Evolutionary conservation across 2,329 filamentous ascomycete genomes (phyloP), one percentile per base, ranked within the genome.

Genomic region (Arthrobotrys iridis): DNA sequence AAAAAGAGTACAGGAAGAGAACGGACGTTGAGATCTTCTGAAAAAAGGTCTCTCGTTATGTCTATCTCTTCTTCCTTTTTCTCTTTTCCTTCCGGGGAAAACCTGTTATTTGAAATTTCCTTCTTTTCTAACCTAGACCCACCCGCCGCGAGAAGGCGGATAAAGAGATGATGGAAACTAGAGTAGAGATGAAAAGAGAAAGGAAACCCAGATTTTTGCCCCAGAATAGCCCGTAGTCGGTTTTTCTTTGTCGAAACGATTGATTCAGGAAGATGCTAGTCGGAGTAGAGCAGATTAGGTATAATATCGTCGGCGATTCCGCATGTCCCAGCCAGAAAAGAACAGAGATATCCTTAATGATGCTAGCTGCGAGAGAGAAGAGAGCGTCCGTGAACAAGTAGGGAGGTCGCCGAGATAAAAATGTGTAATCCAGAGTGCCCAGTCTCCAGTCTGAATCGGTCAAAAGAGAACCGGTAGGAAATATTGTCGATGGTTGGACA

Each of bases 201-300:
- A 55, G 20, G 30, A 55, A 55, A 37, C 18, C 50, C 50, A 55
- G 50, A 37, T 55, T 37, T 22, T 18, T 20, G 30, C 50, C 30
- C 48, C 28, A 37, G 43, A 11, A 28, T 22, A 37, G 41, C 30
- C 43, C 7, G 43, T 50, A 67, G 52, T 58, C 52, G 43, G 55
- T 55, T 30, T 40, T 41, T 63, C 22, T 22, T 46, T 33, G 22
- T 74, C 24, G 24, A 48, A 60, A 58, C 33, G 45, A 30, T 15
- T 70, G 62, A 74, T 63, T 62, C 70, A 74, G 70, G 45, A 65
- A 64, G 13, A 64, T 28, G 26, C 58, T 62, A 67, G 70, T 74
- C 70, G 57, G 70, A 74, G 70, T 74, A 74, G 70, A 63, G 70
- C 70, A 48, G 70, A 74, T 74, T 74, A 74, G 70, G 62, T 74